A percentile compares a stretch with the other conserved stretches of the same genome.
phyloP scores from a whole-genome alignment of 441 rosid genomes.

The Pelargonium fulgidum region DNA sequence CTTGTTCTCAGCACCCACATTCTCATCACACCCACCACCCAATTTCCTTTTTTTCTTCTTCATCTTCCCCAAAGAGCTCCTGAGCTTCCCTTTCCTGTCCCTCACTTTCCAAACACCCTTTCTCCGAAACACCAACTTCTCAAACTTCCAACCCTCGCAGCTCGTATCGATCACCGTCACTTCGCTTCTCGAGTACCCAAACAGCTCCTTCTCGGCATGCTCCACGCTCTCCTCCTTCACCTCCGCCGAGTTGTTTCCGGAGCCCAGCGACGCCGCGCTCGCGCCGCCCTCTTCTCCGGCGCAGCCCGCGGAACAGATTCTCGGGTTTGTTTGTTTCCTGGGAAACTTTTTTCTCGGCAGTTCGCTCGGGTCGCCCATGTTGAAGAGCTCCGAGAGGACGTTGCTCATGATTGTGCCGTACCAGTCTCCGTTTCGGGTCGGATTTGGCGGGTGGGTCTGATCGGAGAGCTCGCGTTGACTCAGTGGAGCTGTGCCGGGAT shows the following conservation, averaged over 20 bases:
- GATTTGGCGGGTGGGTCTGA: background rate
- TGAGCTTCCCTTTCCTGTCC: constrained; percentile 63
- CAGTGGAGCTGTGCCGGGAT: constrained; percentile 17
- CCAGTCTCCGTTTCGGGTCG: constrained; percentile 38
- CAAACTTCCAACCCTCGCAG: constrained; percentile 65
- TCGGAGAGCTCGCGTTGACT: constrained; percentile 25
- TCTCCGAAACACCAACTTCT: constrained; percentile 62
- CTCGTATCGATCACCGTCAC: constrained; percentile 93
- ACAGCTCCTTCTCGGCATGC: constrained; percentile 43
- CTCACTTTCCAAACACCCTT: constrained; percentile 74
- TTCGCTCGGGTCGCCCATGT: constrained; percentile 32
- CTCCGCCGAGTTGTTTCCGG: constrained; percentile 28
- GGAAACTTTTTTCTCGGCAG: constrained; percentile 34
- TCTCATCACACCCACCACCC: constrained; percentile 23
- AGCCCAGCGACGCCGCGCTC: constrained; percentile 31
- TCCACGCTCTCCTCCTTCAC: constrained; percentile 32
- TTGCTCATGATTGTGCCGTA: constrained; percentile 45
- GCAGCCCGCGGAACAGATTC: constrained; percentile 31
- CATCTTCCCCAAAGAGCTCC: constrained; percentile 43
- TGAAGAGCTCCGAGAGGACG: constrained; percentile 78
- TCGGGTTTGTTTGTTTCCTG: constrained; percentile 82
- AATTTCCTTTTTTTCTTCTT: constrained; percentile 38
- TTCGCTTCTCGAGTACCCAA: constrained; percentile 81
- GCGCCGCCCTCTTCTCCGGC: constrained; percentile 21
- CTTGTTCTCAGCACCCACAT: constrained; percentile 31